Conservation (phyloP, 331 rosid species). For the Acacia concinna region DNA sequence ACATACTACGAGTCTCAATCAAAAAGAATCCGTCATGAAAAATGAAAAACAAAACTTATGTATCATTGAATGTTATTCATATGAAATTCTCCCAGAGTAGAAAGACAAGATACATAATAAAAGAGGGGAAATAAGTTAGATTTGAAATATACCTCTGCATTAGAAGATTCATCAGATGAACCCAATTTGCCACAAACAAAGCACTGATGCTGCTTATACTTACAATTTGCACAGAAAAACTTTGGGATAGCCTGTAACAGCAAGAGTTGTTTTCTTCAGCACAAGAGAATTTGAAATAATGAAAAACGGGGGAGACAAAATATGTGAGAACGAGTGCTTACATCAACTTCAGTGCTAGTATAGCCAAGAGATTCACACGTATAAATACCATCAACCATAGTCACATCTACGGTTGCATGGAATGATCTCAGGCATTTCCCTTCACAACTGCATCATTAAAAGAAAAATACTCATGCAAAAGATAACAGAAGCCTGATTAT, state of each 20-base stretch:
- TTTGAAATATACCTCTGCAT: conserved; percentile 50
- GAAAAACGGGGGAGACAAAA: conserved; percentile 19
- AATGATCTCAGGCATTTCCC: conserved; percentile 73
- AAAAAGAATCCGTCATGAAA: neutral
- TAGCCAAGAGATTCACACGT: conserved; percentile 56
- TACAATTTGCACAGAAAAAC: conserved; percentile 60
- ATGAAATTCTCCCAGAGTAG: conserved; percentile 11
- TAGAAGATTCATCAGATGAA: conserved; percentile 52
- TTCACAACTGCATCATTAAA: conserved; percentile 52
- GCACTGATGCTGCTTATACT: conserved; percentile 64
- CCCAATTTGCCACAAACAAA: conserved; percentile 67
- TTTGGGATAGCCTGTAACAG: conserved; percentile 53
- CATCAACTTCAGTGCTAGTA: conserved; percentile 34
- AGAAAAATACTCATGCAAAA: conserved; percentile 2
- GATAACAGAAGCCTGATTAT: neutral
- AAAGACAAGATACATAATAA: neutral
- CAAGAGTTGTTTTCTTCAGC: conserved; percentile 17
- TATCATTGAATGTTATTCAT: neutral
- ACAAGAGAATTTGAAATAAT: neutral
- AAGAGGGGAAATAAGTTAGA: neutral
- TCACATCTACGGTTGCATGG: conserved; percentile 46
- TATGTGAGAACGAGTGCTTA: conserved; percentile 22
- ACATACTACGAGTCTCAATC: neutral
- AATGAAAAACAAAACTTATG: conserved; percentile 6
- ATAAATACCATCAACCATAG: neutral